Evolutionary conservation across 2,329 filamentous ascomycete genomes (phyloP).

Genomic region (Botrytis fabae): DNA sequence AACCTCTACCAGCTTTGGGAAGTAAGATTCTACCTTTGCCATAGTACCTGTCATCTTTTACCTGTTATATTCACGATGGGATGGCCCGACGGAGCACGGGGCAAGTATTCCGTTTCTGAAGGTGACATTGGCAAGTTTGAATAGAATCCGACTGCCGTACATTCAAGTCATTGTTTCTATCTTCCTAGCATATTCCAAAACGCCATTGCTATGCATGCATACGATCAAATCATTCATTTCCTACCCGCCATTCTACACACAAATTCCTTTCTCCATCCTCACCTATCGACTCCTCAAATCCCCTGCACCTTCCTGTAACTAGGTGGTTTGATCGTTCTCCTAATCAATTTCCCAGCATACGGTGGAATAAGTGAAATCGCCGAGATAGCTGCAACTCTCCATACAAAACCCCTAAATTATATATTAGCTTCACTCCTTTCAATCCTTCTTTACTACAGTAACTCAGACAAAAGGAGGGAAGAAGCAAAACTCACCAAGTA

Average conservation of each 20-base stretch:
- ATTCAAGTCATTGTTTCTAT: not conserved
- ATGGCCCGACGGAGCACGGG: not conserved
- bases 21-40: not conserved
- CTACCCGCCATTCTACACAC: not conserved
- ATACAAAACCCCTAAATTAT: slow-evolving; percentile 70
- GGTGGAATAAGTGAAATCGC: slow-evolving; percentile 82
- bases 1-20: not conserved
- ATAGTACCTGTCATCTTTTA: not conserved
- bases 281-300: slow-evolving; percentile 40
- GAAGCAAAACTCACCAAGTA: slow-evolving; percentile 56
- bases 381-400: slow-evolving; percentile 79
- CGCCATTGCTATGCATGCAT: slow-evolving; percentile 14
- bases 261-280: not conserved
- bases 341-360: slow-evolving; percentile 82
- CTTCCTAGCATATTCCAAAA: not conserved
- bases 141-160: not conserved
- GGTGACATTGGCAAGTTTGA: not conserved
- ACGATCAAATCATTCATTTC: not conserved
- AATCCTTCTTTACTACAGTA: not conserved
- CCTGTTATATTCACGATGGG: not conserved
- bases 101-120: not conserved
- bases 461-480: not conserved
- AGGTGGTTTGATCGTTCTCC: slow-evolving; percentile 82
- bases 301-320: slow-evolving; percentile 92
- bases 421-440: not conserved